Conservation (phyloP, 495 filamentous ascomycete genomes). For the Podospora pseudopauciseta region DNA sequence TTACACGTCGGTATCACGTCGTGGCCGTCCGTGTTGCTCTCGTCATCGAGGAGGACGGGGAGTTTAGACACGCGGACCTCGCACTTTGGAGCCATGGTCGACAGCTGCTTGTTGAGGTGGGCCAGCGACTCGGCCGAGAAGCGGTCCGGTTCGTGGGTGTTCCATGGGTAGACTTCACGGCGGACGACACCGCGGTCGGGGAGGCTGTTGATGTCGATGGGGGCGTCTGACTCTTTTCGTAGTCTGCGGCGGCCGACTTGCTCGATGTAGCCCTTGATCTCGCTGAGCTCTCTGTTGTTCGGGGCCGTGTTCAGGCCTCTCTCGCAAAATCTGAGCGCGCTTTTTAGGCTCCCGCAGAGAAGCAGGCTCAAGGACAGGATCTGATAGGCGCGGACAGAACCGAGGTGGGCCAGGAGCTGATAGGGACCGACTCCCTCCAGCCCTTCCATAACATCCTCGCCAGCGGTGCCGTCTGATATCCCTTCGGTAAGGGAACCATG, state of each 20-base stretch:
- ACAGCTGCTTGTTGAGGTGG: slow-evolving; percentile 63
- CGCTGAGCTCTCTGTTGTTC: slow-evolving; percentile 45
- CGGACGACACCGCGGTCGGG: slow-evolving; percentile 74
- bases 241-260: slow-evolving; percentile 45
- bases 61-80: slow-evolving; percentile 69
- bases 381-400: slow-evolving; percentile 52
- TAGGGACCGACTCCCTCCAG: slow-evolving; percentile 29
- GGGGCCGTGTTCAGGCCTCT: slow-evolving; percentile 46
- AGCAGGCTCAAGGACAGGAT: slow-evolving; percentile 58
- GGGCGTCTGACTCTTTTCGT: slow-evolving; percentile 34
- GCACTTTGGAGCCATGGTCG: slow-evolving; percentile 61
- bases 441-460: slow-evolving; percentile 17
- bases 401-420: slow-evolving; percentile 37
- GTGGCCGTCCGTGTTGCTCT: slow-evolving; percentile 39
- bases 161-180: slow-evolving; percentile 93
- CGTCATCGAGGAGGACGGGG: slow-evolving; percentile 58
- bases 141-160: slow-evolving; percentile 80
- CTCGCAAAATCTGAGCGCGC: slow-evolving; percentile 62
- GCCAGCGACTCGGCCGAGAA: slow-evolving; percentile 64
- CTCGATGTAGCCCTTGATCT: slow-evolving; percentile 46
- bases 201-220: slow-evolving; percentile 51
- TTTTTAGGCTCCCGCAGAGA: slow-evolving; percentile 65
- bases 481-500: slow-evolving; percentile 40
- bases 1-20: slow-evolving; percentile 53
- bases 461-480: slow-evolving; percentile 37